Evolutionary conservation across 202 grass and related monocot species (phyloP).

Genomic region (Panicum hallii): DNA sequence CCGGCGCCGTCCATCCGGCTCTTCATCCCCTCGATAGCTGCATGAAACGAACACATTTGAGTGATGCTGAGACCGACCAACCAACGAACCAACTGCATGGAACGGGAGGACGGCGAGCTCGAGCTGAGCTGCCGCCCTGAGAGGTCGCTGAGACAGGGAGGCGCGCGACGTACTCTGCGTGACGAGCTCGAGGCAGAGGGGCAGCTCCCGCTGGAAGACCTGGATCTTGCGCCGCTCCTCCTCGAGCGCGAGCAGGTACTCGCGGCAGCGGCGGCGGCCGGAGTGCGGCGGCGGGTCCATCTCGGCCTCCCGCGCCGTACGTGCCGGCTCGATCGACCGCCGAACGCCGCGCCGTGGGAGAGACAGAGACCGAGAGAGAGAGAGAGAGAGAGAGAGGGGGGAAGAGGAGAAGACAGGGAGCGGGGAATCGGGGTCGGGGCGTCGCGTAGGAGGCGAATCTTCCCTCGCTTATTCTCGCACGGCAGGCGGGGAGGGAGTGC

Average conservation of each 20-base stretch:
- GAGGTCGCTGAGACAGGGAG: too few species aligned
- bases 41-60: not conserved
- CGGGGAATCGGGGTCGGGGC: slow-evolving; percentile 65
- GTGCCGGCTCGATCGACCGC: not conserved
- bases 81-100: not conserved
- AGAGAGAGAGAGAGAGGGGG: not conserved
- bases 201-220: slow-evolving; percentile 88
- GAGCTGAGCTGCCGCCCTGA: not conserved
- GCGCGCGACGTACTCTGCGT: slow-evolving; percentile 55
- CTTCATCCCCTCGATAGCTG: slow-evolving; percentile 79
- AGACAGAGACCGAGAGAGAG: too few species aligned
- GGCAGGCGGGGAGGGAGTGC: too few species aligned
- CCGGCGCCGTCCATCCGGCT: slow-evolving; percentile 55
- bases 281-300: slow-evolving; percentile 11
- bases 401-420: not conserved
- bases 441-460: slow-evolving; percentile 91
- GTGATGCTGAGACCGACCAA: not conserved
- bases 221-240: slow-evolving; percentile 82
- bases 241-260: slow-evolving; percentile 80
- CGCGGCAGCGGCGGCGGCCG: slow-evolving; percentile 36
- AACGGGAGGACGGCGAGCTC: not conserved
- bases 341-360: not conserved
- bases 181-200: slow-evolving; percentile 84
- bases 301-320: not conserved
- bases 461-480: too few species aligned